Conservation (phyloP, 2,329 filamentous ascomycete genomes). For the Lachnellula arida region DNA sequence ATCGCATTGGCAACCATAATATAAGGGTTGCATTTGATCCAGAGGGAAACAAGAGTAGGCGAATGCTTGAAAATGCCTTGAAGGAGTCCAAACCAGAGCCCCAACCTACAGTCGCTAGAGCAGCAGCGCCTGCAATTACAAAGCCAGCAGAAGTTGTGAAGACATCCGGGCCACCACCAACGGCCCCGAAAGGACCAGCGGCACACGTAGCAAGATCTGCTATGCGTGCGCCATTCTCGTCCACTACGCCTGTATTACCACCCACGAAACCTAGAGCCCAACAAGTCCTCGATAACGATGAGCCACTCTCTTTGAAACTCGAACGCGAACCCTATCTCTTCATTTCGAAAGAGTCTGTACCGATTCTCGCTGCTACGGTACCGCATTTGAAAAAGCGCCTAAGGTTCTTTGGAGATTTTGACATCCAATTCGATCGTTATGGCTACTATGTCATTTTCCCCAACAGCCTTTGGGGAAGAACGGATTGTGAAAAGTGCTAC, state of each 20-base stretch:
- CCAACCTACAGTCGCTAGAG: conserved; percentile 10
- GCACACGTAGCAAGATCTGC: conserved; percentile 20
- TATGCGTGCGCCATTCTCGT: conserved; percentile 25
- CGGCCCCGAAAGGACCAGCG: conserved; percentile 76
- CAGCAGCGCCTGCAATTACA: conserved; percentile 28
- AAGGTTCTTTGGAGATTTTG: conserved; percentile 74
- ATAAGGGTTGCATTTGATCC: conserved; percentile 86
- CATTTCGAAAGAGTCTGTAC: conserved; percentile 80
- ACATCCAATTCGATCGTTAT: conserved; percentile 75
- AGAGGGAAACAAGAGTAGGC: conserved; percentile 76
- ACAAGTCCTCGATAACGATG: conserved; percentile 51
- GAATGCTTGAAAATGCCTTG: conserved; percentile 70
- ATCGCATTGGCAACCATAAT: conserved; percentile 70
- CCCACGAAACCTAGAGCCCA: conserved; percentile 44
- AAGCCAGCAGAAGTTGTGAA: conserved; percentile 39
- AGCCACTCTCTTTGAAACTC: conserved; percentile 62
- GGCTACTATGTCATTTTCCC: conserved; percentile 94
- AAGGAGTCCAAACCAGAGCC: conserved; percentile 51
- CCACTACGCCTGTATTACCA: conserved; percentile 26
- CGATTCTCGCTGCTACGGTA: conserved; percentile 78
- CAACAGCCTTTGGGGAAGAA: conserved; percentile 68
- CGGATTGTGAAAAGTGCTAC: conserved; percentile 78
- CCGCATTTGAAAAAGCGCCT: conserved; percentile 86
- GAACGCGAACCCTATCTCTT: conserved; percentile 85
- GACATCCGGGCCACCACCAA: conserved; percentile 65